phyloP scores from a whole-genome alignment of 768 basidiomycete species.

The Xerocomellus amylosporus region DNA sequence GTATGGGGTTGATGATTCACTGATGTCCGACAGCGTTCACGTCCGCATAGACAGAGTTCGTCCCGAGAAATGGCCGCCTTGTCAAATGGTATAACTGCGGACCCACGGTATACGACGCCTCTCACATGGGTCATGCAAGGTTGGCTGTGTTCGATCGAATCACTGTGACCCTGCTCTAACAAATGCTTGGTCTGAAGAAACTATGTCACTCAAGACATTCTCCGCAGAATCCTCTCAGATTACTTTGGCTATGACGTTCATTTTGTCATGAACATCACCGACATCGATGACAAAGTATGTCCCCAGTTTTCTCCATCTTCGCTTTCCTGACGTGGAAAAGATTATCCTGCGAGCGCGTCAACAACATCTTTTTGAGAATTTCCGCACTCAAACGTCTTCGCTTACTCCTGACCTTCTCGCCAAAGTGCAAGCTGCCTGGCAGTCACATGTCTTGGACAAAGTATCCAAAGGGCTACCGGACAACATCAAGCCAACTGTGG shows the following conservation, averaged over 20 bases:
- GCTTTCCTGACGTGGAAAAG: slow-evolving; percentile 40
- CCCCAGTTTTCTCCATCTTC: not conserved
- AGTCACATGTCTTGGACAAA: slow-evolving; percentile 56
- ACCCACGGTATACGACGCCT: slow-evolving; percentile 96
- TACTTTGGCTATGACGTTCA: slow-evolving; percentile 98
- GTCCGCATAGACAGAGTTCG: slow-evolving; percentile 65
- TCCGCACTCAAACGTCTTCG: slow-evolving; percentile 49
- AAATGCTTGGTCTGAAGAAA: slow-evolving; percentile 55
- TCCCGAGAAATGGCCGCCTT: slow-evolving; percentile 61
- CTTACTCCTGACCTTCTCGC: slow-evolving; percentile 59
- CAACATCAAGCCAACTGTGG: slow-evolving; percentile 44
- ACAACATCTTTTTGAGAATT: slow-evolving; percentile 64
- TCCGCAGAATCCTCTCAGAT: slow-evolving; percentile 77
- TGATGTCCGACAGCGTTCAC: slow-evolving; percentile 8
- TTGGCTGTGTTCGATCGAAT: slow-evolving; percentile 29
- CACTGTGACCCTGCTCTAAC: not conserved
- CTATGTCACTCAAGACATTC: slow-evolving; percentile 49
- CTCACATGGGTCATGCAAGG: slow-evolving; percentile 99
- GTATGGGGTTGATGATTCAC: slow-evolving; percentile 41
- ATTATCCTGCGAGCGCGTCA: slow-evolving; percentile 92
- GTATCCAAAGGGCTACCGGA: slow-evolving; percentile 63
- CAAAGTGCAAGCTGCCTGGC: slow-evolving; percentile 62
- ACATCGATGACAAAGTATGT: slow-evolving; percentile 96
- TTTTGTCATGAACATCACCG: slow-evolving; percentile 99
- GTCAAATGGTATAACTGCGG: slow-evolving; percentile 99